Evolutionary conservation across 495 filamentous ascomycete genomes (phyloP), one percentile per base, ranked within the genome.

Genomic region (Podospora anserina): DNA sequence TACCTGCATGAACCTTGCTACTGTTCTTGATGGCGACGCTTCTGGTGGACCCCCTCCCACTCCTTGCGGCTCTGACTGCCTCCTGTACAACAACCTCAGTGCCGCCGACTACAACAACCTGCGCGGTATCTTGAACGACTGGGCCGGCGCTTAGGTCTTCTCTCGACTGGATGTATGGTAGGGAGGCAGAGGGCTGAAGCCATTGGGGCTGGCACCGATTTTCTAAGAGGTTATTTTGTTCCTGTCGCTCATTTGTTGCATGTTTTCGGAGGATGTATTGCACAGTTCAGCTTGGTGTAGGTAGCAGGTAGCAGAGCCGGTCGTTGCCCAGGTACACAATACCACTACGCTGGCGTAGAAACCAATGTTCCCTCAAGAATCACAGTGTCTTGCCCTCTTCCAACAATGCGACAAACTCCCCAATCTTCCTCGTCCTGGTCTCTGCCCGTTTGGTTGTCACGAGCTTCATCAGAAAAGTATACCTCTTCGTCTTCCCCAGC

Each of bases 401-500:
- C 15, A 79, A 65, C 15, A 76, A 44, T 16, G 28, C 56, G 5
- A 78, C 71, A 72, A 76, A 75, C 70, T 78, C 64, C 26, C 49
- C 72, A 19, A 79, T 74, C 63, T 70, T 74, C 54, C 58, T 71
- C 68, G 63, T 64, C 9, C 74, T 61, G 27, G 74, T 78, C 63
- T 78, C 76, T 13, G 61, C 68, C 68, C 68, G 61, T 59, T 72
- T 78, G n/a, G 73, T 76, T 18, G 78, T 84, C 69, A 81, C 74
- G 26, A 87, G 71, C 34, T 79, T 73, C 74, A 69, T 78, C 20
- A 86, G 30, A 64, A 83, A 80, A 15, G 75, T 53, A 68, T 84
- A 85, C 4, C 83, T 69, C 65, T 81, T 76, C 6, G 76, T 73
- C 74, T 77, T 81, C 61, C 75, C 80, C 69, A 86, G 63, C 23